Base-by-base conservation (phyloP, 202 grass and related monocot species). In the Elaeis oleifera region DNA sequence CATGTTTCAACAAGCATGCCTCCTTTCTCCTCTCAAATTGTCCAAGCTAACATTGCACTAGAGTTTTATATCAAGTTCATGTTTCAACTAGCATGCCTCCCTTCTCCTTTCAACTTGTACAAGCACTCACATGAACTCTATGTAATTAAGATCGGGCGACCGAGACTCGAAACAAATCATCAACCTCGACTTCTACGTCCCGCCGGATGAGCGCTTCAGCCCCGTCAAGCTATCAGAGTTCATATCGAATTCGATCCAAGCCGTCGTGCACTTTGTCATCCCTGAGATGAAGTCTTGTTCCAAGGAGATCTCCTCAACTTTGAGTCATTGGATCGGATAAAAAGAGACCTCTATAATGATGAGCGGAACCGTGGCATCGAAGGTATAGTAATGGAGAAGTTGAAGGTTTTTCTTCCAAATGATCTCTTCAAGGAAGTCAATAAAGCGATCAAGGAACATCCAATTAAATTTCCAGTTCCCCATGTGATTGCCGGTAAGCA, bases 151-250 rank as follows among this genome's bases (percentile, higher is more conserved):
- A 97, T 29, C 77, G 75, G 15, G 16, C 71, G 18, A 92, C 77
- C 1, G 88, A 97, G 82, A 89, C 69, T 17, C 76, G 88, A 3
- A 78, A 74, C 68, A 75, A 82, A 1, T 86, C 68, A 83, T 97
- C 54, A 89, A 97, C 66, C 72, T 97, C 2, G 77, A 92, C 74
- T 89, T 81, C 71, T 97, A 97, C 51, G 84, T 97, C 28, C 88
- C 94, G 7, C 88, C 88, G 2, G 94, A 97, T 31, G 94, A 97
- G 66, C 76, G 88, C 26, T 97, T 97, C 68, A 97, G 78, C 82
- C 82, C 87, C 1, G 49, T 73, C 0, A 97, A 97, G 77, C 68
- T 97, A 7, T 72, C 77, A 0, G 94, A 89, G 79, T 84, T 86
- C 55, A 84, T 97, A 18, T 75, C 65, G 19, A 69, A 69, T 31